Evolutionary conservation across 495 filamentous ascomycete genomes (phyloP).

Genomic region (Friedmanniomyces simplex): DNA sequence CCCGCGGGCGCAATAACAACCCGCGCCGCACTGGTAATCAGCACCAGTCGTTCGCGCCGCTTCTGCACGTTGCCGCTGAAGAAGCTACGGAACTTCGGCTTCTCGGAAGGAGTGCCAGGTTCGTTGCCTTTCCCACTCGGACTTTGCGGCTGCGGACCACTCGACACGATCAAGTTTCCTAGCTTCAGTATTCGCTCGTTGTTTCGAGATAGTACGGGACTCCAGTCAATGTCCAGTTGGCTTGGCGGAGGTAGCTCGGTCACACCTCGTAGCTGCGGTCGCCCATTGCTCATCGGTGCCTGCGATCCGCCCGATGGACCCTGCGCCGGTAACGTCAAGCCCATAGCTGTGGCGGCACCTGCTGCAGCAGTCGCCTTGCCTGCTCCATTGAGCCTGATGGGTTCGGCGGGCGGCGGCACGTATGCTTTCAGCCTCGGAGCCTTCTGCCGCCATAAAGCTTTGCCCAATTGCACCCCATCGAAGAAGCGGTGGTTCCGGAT

Average conservation of each 20-base stretch:
- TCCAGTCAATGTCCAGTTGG: slow-evolving; percentile 98
- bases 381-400: slow-evolving; percentile 70
- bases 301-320: neutral
- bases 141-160: slow-evolving; percentile 57
- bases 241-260: slow-evolving; percentile 93
- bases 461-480: slow-evolving; percentile 77
- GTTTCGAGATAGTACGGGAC: slow-evolving; percentile 76
- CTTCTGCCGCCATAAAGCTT: slow-evolving; percentile 79
- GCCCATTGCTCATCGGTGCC: slow-evolving; percentile 12
- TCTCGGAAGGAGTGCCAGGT: slow-evolving; percentile 41
- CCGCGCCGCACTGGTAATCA: slow-evolving; percentile 85
- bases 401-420: slow-evolving; percentile 58
- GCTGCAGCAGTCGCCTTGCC: slow-evolving; percentile 23
- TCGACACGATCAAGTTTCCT: slow-evolving; percentile 75
- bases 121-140: slow-evolving; percentile 57
- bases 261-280: slow-evolving; percentile 69
- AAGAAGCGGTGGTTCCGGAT: slow-evolving; percentile 98
- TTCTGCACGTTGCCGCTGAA: slow-evolving; percentile 85
- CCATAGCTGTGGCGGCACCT: slow-evolving; percentile 34
- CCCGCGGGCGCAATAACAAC: slow-evolving; percentile 86
- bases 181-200: slow-evolving; percentile 95
- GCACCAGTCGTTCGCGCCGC: slow-evolving; percentile 83
- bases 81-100: slow-evolving; percentile 73
- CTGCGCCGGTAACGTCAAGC: neutral
- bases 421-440: slow-evolving; percentile 84